Percentiles rank a stretch among this genome's conserved stretches.
These are phyloP conservation scores for Ceratopteris richardii DNA, from an alignment of 75 land plant species.

Conservation along the genomic window DNA sequence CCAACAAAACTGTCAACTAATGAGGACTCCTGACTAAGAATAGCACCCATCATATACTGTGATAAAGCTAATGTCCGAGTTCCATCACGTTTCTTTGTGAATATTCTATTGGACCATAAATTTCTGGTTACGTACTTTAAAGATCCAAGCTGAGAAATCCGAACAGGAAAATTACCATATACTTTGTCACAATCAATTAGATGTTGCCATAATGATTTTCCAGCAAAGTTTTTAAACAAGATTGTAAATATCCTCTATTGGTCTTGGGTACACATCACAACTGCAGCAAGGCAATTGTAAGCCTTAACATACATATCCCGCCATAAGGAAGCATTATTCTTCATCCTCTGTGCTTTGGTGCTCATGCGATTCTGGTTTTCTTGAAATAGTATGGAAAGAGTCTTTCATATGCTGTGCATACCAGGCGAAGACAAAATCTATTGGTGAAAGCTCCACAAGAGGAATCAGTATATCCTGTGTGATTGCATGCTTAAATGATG, in stretches of 20 bases:
- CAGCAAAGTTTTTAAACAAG: constrained; percentile 25
- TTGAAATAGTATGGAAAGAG: constrained; percentile 4
- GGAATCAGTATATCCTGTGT: constrained; percentile 24
- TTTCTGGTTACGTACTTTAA: constrained; percentile 19
- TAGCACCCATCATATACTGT: constrained; percentile 35
- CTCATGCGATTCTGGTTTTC: neutral
- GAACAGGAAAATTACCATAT: constrained; percentile 38
- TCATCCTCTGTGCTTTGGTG: constrained; percentile 15
- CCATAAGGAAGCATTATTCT: constrained; percentile 27
- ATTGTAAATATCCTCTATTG: constrained; percentile 21
- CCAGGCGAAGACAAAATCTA: constrained; percentile 26
- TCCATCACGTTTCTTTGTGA: neutral
- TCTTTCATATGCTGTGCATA: constrained; percentile 19
- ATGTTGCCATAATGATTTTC: constrained; percentile 33
- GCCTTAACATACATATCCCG: constrained; percentile 36
- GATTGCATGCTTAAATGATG: constrained; percentile 25
- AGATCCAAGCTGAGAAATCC: constrained; percentile 17
- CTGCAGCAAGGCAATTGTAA: constrained; percentile 34
- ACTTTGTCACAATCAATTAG: constrained; percentile 36
- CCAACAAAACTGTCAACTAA: constrained; percentile 32
- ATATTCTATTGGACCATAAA: constrained; percentile 15
- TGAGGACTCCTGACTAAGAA: constrained; percentile 39
- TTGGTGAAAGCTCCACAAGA: constrained; percentile 17
- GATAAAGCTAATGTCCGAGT: constrained; percentile 24
- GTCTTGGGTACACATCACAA: constrained; percentile 30